These are phyloP conservation scores for Cornus kousa DNA, from an alignment of 148 eudicot species.

Conservation along the genomic window DNA sequence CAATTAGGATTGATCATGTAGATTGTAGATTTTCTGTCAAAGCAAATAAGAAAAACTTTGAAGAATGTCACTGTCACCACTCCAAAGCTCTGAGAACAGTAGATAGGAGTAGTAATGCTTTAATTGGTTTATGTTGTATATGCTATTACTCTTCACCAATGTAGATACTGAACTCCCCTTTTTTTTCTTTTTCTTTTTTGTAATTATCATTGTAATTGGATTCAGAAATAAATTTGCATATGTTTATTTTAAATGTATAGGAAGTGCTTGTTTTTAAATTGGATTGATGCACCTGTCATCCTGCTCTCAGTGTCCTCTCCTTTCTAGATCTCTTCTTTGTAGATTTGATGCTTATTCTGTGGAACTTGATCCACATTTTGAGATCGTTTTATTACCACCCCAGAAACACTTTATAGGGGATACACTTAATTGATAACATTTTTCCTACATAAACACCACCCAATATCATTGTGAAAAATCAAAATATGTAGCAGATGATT, in stretches of 20 bases:
- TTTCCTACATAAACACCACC: too few species aligned
- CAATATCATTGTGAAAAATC: too few species aligned
- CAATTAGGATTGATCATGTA: slow-evolving; percentile 10
- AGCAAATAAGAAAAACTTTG: slow-evolving; percentile 18
- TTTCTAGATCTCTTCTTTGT: background rate
- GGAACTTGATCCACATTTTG: background rate
- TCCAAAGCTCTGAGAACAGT: slow-evolving; percentile 16
- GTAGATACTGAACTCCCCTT: background rate
- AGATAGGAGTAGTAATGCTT: slow-evolving; percentile 19
- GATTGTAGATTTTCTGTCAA: slow-evolving; percentile 25
- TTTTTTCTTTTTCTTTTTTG: too few species aligned
- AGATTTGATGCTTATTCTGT: background rate
- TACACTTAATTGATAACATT: too few species aligned
- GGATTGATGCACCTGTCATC: background rate
- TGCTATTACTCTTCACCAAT: background rate
- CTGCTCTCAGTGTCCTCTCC: background rate
- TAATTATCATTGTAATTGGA: background rate
- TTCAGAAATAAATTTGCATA: background rate
- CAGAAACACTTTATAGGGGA: background rate
- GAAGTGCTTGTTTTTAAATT: background rate
- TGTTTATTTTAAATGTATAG: background rate
- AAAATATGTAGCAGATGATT: too few species aligned
- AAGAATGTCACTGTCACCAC: slow-evolving; percentile 13
- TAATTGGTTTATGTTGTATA: background rate
- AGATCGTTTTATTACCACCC: background rate